phyloP scores from a whole-genome alignment of 2,329 filamentous ascomycete genomes.

The Clonostachys rhizophaga region DNA sequence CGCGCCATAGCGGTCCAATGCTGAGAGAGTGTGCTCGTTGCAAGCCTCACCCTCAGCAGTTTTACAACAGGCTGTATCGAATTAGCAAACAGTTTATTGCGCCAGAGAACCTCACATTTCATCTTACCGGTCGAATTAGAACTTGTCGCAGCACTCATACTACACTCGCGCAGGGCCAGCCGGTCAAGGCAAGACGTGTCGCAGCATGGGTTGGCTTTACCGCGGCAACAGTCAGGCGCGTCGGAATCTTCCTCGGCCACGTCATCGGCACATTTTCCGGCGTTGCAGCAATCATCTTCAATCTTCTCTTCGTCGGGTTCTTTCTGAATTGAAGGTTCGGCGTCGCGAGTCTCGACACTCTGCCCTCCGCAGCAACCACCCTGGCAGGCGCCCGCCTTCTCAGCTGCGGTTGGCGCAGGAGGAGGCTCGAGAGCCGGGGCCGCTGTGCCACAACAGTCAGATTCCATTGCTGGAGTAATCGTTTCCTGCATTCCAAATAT shows the following conservation, averaged over 20 bases:
- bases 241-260: neutral
- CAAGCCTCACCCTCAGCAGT: slow-evolving; percentile 23
- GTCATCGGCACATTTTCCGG: neutral
- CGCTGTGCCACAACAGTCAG: too few species aligned
- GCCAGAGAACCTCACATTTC: neutral
- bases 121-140: neutral
- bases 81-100: neutral
- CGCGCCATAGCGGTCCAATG: slow-evolving; percentile 30
- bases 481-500: too few species aligned
- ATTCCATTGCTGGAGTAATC: too few species aligned
- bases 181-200: slow-evolving; percentile 35
- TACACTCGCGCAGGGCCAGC: slow-evolving; percentile 35
- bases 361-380: too few species aligned
- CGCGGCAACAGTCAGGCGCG: slow-evolving; percentile 31
- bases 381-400: too few species aligned
- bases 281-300: neutral
- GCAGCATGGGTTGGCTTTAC: slow-evolving; percentile 32
- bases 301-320: neutral
- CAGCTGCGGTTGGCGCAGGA: too few species aligned
- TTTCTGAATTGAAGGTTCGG: too few species aligned
- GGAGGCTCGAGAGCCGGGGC: too few species aligned
- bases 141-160: slow-evolving; percentile 4
- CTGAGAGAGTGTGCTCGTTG: slow-evolving; percentile 23
- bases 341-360: too few species aligned
- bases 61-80: slow-evolving; percentile 5